phyloP scores from a whole-genome alignment of 176 grass and related monocot species.

The bread wheat (Triticum aestivum) region DNA sequence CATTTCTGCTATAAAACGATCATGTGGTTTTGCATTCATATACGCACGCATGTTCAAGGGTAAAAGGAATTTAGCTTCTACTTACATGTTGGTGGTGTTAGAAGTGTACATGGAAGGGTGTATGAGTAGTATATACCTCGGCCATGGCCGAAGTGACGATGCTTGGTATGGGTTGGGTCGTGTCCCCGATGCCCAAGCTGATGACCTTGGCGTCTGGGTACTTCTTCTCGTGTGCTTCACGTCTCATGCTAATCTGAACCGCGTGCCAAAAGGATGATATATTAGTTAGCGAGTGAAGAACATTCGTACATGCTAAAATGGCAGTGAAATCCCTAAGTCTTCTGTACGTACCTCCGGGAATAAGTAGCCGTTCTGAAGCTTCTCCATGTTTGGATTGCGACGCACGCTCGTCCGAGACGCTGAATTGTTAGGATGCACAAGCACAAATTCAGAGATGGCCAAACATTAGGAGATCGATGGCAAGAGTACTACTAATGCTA shows the following conservation, averaged over 20 bases:
- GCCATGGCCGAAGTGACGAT: slow-evolving; percentile 81
- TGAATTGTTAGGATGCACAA: slow-evolving; percentile 27
- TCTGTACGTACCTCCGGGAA: slow-evolving; percentile 67
- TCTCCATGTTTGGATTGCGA: slow-evolving; percentile 89
- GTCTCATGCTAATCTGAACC: slow-evolving; percentile 68
- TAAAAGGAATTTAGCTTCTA: neutral
- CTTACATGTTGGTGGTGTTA: no score
- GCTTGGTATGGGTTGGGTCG: slow-evolving; percentile 84
- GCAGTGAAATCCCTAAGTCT: neutral
- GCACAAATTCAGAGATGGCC: neutral
- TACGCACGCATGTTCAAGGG: neutral
- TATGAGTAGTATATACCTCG: slow-evolving; percentile 43
- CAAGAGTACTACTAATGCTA: neutral
- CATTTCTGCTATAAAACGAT: neutral
- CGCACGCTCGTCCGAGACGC: slow-evolving; percentile 52
- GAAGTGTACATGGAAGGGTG: neutral
- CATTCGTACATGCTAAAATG: neutral
- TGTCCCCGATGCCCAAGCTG: slow-evolving; percentile 92
- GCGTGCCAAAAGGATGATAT: neutral
- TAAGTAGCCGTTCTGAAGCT: slow-evolving; percentile 83
- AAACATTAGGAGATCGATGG: neutral
- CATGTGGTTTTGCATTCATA: neutral
- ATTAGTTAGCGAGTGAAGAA: neutral
- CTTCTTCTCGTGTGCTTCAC: slow-evolving; percentile 63
- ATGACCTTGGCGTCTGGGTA: slow-evolving; percentile 86